These are phyloP conservation scores for Yarrowia hollandica DNA, from an alignment of 805 yeast genomes.

Conservation along the genomic window DNA sequence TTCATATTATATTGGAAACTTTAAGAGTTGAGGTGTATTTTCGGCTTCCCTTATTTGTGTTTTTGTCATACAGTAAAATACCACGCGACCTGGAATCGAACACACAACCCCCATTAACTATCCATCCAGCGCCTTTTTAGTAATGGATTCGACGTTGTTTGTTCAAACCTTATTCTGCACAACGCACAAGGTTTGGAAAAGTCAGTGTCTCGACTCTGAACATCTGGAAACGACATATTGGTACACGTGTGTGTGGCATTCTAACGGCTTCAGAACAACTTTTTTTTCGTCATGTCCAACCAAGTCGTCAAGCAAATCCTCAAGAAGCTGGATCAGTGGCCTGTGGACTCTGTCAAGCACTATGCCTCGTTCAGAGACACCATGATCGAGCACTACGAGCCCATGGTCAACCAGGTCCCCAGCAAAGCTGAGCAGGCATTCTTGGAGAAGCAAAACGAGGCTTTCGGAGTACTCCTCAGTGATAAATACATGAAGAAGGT, in stretches of 20 bases:
- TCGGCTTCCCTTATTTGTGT: too few relatives aligned
- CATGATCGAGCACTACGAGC: conserved; percentile 27
- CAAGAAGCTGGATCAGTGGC: conserved; percentile 27
- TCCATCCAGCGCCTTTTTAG: background rate
- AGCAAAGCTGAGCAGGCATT: conserved; percentile 15
- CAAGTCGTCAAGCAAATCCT: conserved; percentile 25
- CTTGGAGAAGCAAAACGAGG: conserved; percentile 25
- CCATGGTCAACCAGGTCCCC: conserved; percentile 25
- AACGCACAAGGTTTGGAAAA: conserved; percentile 7
- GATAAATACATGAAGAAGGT: conserved; percentile 29
- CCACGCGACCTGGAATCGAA: background rate
- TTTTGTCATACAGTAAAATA: too few relatives aligned
- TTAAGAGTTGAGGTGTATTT: too few relatives aligned
- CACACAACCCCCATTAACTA: background rate
- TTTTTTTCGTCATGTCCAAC: background rate
- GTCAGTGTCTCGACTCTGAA: background rate
- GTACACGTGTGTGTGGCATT: conserved; percentile 3
- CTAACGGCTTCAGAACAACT: background rate
- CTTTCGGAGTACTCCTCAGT: conserved; percentile 15
- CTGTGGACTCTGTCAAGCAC: conserved; percentile 24
- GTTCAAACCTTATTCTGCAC: background rate
- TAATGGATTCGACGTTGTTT: background rate
- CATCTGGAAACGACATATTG: background rate
- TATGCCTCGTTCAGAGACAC: conserved; percentile 27
- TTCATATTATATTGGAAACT: too few relatives aligned